These are phyloP conservation scores for Kwoniella heveanensis DNA, from an alignment of 768 basidiomycete genomes.

Conservation along the genomic window DNA sequence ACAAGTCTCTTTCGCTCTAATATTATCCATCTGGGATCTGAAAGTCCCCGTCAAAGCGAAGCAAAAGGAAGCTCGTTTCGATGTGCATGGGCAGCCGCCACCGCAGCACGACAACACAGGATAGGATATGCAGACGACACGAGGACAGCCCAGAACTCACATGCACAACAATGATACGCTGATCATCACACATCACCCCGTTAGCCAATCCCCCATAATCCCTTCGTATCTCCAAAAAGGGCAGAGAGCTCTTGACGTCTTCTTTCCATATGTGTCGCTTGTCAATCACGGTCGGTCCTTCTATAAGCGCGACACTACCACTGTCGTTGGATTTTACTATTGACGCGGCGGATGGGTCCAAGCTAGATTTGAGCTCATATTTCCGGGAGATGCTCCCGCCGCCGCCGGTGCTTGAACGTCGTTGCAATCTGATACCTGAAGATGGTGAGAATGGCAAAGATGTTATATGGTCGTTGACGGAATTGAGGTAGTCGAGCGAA, in stretches of 20 bases:
- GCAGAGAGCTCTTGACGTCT: conserved; percentile 29
- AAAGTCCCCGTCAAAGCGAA: no score
- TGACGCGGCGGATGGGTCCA: neutral
- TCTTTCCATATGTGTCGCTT: conserved; percentile 36
- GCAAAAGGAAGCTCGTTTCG: no score
- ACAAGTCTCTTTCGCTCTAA: neutral
- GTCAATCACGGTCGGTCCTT: conserved; percentile 9
- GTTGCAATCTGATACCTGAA: neutral
- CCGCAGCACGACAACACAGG: no score
- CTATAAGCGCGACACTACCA: neutral
- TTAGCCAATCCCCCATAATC: conserved; percentile 36
- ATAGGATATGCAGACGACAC: no score
- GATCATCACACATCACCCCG: conserved; percentile 53
- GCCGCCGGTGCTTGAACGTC: neutral
- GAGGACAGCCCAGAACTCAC: conserved; percentile 34
- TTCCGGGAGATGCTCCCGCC: neutral
- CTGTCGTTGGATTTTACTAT: neutral
- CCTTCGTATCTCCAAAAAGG: conserved; percentile 31
- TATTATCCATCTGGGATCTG: neutral
- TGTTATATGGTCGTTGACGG: neutral
- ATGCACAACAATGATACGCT: conserved; percentile 41
- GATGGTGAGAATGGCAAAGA: neutral
- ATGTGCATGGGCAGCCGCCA: no score
- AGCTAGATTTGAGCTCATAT: neutral
- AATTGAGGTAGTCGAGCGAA: neutral